Evolutionary conservation across 257 asterid genomes (phyloP).

Genomic region (Cynanchum wilfordii): DNA sequence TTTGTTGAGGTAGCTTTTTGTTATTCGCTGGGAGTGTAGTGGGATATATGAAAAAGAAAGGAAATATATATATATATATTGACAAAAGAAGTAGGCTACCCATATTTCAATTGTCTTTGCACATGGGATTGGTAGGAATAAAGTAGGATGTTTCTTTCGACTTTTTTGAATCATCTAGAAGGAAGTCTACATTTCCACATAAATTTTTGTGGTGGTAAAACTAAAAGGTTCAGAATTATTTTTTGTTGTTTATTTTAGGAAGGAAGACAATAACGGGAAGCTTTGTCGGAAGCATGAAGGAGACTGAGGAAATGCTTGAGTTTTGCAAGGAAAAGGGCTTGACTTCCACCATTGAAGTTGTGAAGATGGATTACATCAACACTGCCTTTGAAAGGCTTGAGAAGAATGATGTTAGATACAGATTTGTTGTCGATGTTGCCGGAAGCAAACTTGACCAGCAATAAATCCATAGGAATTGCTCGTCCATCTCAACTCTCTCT

Average conservation of each 20-base stretch:
- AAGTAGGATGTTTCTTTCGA: not conserved
- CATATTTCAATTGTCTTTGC: not conserved
- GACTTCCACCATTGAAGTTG: constrained; percentile 63
- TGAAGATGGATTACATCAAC: constrained; percentile 85
- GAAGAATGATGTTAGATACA: constrained; percentile 83
- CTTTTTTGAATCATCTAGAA: not conserved
- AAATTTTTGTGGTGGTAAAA: not conserved
- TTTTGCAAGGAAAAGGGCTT: constrained; percentile 82
- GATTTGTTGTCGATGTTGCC: constrained; percentile 85
- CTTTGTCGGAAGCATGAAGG: constrained; percentile 84
- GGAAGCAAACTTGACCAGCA: constrained; percentile 68
- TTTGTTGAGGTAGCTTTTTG: too few relatives aligned
- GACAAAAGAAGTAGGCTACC: not conserved
- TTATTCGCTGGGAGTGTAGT: too few relatives aligned
- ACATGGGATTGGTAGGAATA: not conserved
- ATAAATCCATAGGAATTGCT: too few relatives aligned
- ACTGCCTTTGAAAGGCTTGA: constrained; percentile 82
- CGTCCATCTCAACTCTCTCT: not conserved
- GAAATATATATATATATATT: too few relatives aligned
- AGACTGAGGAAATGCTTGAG: constrained; percentile 76
- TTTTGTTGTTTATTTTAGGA: constrained; percentile 30
- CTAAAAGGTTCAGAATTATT: too few relatives aligned
- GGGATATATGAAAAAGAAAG: too few relatives aligned
- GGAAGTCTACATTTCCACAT: not conserved
- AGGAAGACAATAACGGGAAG: constrained; percentile 86